phyloP scores from a whole-genome alignment of 2,329 filamentous ascomycete genomes.

The Exophiala dermatitidis region DNA sequence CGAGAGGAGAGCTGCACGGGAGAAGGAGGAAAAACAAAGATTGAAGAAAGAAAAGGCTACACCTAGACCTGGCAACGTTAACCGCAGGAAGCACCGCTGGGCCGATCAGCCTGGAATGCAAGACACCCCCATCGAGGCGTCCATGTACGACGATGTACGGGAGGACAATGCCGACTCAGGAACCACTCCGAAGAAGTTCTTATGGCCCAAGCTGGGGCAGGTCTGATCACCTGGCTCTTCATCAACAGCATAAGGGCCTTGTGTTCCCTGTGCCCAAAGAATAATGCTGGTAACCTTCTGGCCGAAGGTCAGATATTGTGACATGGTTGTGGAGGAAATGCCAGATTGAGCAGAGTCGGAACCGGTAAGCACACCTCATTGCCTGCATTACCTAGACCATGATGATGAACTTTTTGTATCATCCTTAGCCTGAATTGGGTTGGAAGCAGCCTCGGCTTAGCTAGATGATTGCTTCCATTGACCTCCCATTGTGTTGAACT shows the following conservation, averaged over 20 bases:
- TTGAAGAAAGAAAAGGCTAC: not conserved
- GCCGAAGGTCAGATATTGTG: not conserved
- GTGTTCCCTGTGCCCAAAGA: too few relatives aligned
- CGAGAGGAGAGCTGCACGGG: constrained; percentile 32
- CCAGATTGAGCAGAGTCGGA: not conserved
- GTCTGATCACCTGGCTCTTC: not conserved
- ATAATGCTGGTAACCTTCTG: not conserved
- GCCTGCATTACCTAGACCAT: constrained; percentile 21
- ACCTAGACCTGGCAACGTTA: not conserved
- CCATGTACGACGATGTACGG: constrained; percentile 20
- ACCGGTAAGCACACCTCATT: constrained; percentile 6
- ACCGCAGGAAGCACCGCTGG: constrained; percentile 11
- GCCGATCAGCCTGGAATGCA: constrained; percentile 5
- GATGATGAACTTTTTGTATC: constrained; percentile 89
- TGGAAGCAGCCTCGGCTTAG: constrained; percentile 22
- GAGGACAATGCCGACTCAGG: not conserved
- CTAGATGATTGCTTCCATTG: constrained; percentile 31
- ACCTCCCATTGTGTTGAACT: constrained; percentile 35
- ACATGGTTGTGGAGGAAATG: not conserved
- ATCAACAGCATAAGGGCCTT: not conserved
- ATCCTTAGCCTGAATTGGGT: constrained; percentile 80
- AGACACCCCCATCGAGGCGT: constrained; percentile 8
- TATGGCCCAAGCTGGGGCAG: constrained; percentile 16
- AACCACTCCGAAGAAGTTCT: constrained; percentile 15
- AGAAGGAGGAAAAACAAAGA: constrained; percentile 15